Percentiles rank a stretch among this genome's conserved stretches.
Conservation (phyloP, 2,329 filamentous ascomycete species). For the Aspergillus hiratsukae region DNA sequence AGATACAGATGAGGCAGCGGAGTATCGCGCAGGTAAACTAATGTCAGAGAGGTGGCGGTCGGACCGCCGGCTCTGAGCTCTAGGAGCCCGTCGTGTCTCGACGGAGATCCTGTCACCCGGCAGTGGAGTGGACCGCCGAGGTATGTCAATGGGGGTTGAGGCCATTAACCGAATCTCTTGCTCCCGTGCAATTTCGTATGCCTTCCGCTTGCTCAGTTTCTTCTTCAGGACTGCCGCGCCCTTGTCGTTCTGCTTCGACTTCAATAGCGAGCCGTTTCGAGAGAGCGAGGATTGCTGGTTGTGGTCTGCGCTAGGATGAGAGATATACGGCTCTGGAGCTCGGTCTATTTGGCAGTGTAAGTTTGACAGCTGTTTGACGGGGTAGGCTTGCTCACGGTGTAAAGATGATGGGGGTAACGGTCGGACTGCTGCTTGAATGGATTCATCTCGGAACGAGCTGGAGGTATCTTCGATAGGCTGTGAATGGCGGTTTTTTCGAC, state of each 20-base stretch:
- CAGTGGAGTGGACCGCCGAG: constrained; percentile 57
- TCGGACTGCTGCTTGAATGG: constrained; percentile 6
- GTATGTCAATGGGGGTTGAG: constrained; percentile 59
- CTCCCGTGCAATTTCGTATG: constrained; percentile 72
- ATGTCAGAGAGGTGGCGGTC: constrained; percentile 65
- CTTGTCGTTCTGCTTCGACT: constrained; percentile 56
- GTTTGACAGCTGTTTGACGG: constrained; percentile 11
- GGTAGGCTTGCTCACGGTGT: constrained; percentile 17
- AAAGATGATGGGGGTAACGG: constrained; percentile 19
- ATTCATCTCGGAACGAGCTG: constrained; percentile 8
- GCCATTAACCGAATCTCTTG: constrained; percentile 86
- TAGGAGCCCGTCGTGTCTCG: constrained; percentile 44
- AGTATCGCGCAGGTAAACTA: constrained; percentile 69
- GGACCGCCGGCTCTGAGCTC: constrained; percentile 52
- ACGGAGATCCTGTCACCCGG: constrained; percentile 57
- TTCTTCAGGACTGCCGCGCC: constrained; percentile 57
- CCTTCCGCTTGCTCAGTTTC: constrained; percentile 72
- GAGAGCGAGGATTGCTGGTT: constrained; percentile 37
- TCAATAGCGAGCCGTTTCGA: constrained; percentile 46
- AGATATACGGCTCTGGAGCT: constrained; percentile 24
- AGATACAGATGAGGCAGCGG: constrained; percentile 71
- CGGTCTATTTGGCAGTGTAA: constrained; percentile 6
- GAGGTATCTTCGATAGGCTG: constrained; percentile 23
- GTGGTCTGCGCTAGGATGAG: constrained; percentile 34
- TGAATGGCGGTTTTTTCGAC: constrained; percentile 27